Base-by-base conservation (phyloP, 2,329 filamentous ascomycete genomes). In the Cladophialophora exuberans region DNA sequence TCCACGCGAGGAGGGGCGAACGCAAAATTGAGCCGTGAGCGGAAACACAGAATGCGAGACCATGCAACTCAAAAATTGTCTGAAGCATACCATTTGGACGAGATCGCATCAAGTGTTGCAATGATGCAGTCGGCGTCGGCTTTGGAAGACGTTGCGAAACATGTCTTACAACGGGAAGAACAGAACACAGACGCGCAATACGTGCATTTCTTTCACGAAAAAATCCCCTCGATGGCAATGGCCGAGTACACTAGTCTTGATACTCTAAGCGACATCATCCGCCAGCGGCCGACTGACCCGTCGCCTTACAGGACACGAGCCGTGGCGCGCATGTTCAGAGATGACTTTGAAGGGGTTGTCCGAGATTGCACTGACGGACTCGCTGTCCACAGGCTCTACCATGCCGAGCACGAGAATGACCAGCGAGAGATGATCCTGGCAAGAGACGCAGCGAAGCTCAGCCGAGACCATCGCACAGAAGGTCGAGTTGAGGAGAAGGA, bases 201-300 rank as follows among this genome's bases (percentile, higher is more conserved):
- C 68, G 90, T 94, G n/a, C 88, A 94, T 68, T 94, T 93, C 73
- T 95, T 95, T 70, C 89, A 93, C 72, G 89, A 95, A 72, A 94
- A 93, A 80, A 92, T 94, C 22, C 87, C 89, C 1, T 88, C 84
- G 35, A 77, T 87, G 36, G 84, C 87, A 68, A 76, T 94, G 68
- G 87, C 85, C 30, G 83, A 89, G 65, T 85, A 81, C 64, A 92
- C 88, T 6, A 86, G 83, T 59, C 71, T 92, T 53, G 74, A 82
- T 48, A 79, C 84, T 3, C 70, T 95, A 61, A 78, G 85, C 67
- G 81, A 88, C 31, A 83, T 93, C 52, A 85, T 92, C 56, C 73
- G 76, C 10, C 80, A 83, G 35, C 73, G 82, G 17, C 84, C 87
- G 1, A 78, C 76, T 39, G 85, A 90, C 43, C 81, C 79, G 1